Evolutionary conservation across 2,329 filamentous ascomycete species (phyloP).

Genomic region (Pseudogymnoascus sp.): DNA sequence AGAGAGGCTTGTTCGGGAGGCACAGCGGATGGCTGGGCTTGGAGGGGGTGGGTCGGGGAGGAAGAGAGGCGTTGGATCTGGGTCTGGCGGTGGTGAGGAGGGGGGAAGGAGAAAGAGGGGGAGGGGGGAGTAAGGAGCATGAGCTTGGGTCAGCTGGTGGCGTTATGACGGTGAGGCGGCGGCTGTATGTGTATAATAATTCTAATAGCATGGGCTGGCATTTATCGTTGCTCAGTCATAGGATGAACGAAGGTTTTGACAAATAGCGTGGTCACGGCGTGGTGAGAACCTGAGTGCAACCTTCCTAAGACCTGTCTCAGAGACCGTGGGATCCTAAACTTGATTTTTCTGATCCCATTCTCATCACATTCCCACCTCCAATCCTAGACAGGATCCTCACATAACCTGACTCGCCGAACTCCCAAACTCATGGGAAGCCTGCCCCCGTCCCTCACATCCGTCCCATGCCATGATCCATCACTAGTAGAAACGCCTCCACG

Average conservation of each 20-base stretch:
- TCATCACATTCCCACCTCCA: not conserved
- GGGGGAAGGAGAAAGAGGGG: slow-evolving; percentile 41
- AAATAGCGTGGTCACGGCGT: not conserved
- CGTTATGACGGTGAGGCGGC: not conserved
- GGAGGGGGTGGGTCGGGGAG: slow-evolving; percentile 31
- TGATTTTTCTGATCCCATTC: not conserved
- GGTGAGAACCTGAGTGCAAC: not conserved
- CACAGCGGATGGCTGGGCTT: slow-evolving; percentile 55
- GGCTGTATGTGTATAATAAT: not conserved
- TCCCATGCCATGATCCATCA: not conserved
- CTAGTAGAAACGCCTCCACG: not conserved
- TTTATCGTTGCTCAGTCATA: not conserved
- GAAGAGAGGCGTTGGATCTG: slow-evolving; percentile 40
- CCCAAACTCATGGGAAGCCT: not conserved
- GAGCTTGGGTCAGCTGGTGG: slow-evolving; percentile 7
- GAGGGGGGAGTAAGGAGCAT: slow-evolving; percentile 40
- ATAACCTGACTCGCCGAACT: not conserved
- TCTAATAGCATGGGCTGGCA: not conserved
- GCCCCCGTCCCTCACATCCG: not conserved
- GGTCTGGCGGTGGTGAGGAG: slow-evolving; percentile 37
- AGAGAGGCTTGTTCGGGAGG: slow-evolving; percentile 61
- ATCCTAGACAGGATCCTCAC: not conserved
- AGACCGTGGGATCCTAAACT: not conserved
- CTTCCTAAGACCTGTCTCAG: not conserved
- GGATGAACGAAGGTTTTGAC: not conserved